Evolutionary conservation across 2,329 filamentous ascomycete species (phyloP), one percentile per base, ranked within the genome.

Genomic region (Penicillium brevicompactum): DNA sequence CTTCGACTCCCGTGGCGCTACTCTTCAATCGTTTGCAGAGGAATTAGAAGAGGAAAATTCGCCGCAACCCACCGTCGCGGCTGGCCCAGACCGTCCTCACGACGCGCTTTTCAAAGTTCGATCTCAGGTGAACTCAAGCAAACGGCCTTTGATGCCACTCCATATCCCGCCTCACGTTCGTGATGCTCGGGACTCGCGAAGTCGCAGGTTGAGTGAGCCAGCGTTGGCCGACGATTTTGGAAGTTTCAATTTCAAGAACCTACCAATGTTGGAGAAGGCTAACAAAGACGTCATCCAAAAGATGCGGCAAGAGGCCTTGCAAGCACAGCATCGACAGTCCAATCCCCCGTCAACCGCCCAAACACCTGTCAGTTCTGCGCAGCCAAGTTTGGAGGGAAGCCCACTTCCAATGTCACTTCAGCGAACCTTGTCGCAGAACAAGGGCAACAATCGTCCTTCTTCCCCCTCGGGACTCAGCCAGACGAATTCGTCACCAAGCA

Each of bases 271-370:
- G 16, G 94, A 97, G 67, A 97, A 97, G 74, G 94, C 94, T 51
- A 99, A 99, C 76, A 99, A 99, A 71, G 94, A 99, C 67, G 92
- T 97, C 30, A 96, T 99, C 31, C 92, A 97, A 67, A 97, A 97
- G 72, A 80, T 99, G 54, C 87, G 92, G 10, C 91, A 92, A 21
- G 92, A 97, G 73, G 92, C 94, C 3, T 82, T 97, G 77, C 92
- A 88, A 66, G 81, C 82, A 34, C 84, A 87, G 64, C 80, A 81
- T 57, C 84, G 85, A 61, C 72, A 76, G 52, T 62, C 73, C 11
- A 62, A 64, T 9, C 49, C 62, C 3, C 71, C 73, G 6, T 62
- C 67, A 11, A 53, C 60, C 16, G 32, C 56, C 13, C 68, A 68
- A 41, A 58, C 63, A 32, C 46, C 59, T 3, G 24, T 52, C 52